Conservation (phyloP, 192 early-diverging fungal species). For the Backusella liffmaniae region DNA sequence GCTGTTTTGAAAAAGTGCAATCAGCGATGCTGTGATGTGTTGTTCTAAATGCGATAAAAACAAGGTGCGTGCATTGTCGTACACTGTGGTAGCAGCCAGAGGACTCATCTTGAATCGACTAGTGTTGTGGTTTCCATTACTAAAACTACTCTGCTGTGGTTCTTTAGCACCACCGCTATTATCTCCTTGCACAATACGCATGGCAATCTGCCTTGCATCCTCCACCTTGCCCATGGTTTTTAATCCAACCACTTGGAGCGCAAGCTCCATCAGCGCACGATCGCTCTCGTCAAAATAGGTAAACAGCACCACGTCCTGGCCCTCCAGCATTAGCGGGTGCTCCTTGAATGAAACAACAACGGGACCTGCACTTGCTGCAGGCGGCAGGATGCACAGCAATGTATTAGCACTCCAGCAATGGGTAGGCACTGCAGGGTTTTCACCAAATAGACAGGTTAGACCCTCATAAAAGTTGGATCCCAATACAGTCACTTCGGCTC, state of each 20-base stretch:
- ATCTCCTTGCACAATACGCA: slow-evolving; percentile 51
- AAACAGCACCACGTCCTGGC: slow-evolving; percentile 43
- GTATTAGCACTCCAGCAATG: slow-evolving; percentile 71
- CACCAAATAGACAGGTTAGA: slow-evolving; percentile 75
- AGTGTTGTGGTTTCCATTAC: neutral
- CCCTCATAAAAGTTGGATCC: slow-evolving; percentile 73
- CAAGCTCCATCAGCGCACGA: slow-evolving; percentile 76
- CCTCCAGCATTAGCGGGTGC: slow-evolving; percentile 31
- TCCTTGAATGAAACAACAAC: slow-evolving; percentile 55
- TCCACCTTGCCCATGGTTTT: slow-evolving; percentile 65
- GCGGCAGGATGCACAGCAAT: slow-evolving; percentile 74
- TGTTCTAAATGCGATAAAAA: slow-evolving; percentile 24
- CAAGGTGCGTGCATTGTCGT: slow-evolving; percentile 17
- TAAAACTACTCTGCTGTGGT: neutral
- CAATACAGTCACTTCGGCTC: slow-evolving; percentile 70
- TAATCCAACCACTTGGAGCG: slow-evolving; percentile 77
- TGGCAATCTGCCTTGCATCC: slow-evolving; percentile 62
- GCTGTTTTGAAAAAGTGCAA: slow-evolving; percentile 17
- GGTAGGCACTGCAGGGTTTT: slow-evolving; percentile 57
- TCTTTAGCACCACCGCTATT: neutral
- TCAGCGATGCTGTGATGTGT: slow-evolving; percentile 13
- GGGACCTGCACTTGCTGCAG: slow-evolving; percentile 59
- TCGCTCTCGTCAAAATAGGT: slow-evolving; percentile 68
- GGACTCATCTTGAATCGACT: slow-evolving; percentile 39
- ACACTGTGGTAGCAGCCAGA: slow-evolving; percentile 24